A percentile compares a stretch with the other conserved stretches of the same genome.
Conservation (phyloP, 2,329 filamentous ascomycete genomes). For the Apiospora marii region DNA sequence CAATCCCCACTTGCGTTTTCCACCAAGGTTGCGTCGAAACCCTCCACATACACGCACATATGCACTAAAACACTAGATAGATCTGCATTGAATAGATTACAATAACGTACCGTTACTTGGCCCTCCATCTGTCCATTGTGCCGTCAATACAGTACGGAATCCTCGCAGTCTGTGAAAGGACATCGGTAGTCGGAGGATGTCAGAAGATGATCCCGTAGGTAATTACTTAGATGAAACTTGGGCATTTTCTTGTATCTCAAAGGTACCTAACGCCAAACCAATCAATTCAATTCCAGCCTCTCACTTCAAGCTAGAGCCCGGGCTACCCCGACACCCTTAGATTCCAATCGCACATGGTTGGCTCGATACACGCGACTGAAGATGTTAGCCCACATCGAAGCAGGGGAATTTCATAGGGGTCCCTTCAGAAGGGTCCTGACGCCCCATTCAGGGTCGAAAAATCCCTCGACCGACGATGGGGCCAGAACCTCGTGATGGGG, state of each 20-base stretch:
- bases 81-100: slow-evolving; percentile 2
- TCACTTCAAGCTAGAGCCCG: not conserved
- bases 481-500: slow-evolving; percentile 8
- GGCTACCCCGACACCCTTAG: not conserved
- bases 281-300: not conserved
- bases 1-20: not conserved
- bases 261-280: not conserved
- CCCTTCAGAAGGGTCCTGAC: not conserved
- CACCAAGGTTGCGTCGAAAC: not conserved
- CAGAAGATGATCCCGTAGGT: not conserved
- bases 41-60: not conserved
- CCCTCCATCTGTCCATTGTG: not conserved
- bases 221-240: slow-evolving; percentile 11
- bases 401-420: slow-evolving; percentile 11
- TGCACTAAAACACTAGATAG: slow-evolving; percentile 7
- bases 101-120: slow-evolving; percentile 5
- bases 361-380: slow-evolving; percentile 12
- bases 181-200: not conserved
- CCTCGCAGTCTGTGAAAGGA: not conserved
- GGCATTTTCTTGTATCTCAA: not conserved
- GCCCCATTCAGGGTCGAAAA: slow-evolving; percentile 1
- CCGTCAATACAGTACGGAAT: not conserved
- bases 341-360: slow-evolving; percentile 7
- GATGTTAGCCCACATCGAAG: slow-evolving; percentile 1
- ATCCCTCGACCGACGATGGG: slow-evolving; percentile 8